Evolutionary conservation across 75 land plant species (phyloP).

Genomic region (Sequoia sempervirens): DNA sequence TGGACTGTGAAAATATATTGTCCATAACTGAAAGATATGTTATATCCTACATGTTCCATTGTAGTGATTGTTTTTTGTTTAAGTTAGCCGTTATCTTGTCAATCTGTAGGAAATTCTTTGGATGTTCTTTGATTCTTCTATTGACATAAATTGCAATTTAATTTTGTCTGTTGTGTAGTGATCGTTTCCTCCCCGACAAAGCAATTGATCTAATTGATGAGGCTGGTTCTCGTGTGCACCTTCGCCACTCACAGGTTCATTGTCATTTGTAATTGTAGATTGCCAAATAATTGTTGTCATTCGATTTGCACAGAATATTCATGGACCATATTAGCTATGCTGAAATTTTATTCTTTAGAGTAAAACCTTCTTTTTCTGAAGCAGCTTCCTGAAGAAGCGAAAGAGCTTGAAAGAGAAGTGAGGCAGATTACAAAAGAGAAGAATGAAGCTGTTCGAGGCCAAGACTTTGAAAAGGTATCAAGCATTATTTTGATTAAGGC

Average conservation of each 20-base stretch:
- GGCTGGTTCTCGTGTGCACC: too few species aligned
- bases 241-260: conserved; percentile 83
- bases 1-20: too few species aligned
- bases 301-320: neutral
- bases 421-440: conserved; percentile 90
- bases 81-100: neutral
- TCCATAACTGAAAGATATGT: too few species aligned
- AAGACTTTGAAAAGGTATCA: conserved; percentile 88
- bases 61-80: neutral
- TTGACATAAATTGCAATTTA: neutral
- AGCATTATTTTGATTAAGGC: neutral
- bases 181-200: conserved; percentile 61
- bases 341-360: neutral
- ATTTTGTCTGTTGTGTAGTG: conserved; percentile 33
- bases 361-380: neutral
- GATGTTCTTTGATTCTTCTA: neutral
- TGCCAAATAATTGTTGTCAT: neutral
- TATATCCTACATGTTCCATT: neutral
- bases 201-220: too few species aligned
- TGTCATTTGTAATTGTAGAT: neutral
- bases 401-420: conserved; percentile 92
- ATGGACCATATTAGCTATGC: neutral
- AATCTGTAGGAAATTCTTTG: neutral
- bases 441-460: conserved; percentile 85
- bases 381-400: conserved; percentile 93